These are phyloP conservation scores for Pythium volutum DNA, from an alignment of 352 stramenopile genomes.

Conservation along the genomic window DNA sequence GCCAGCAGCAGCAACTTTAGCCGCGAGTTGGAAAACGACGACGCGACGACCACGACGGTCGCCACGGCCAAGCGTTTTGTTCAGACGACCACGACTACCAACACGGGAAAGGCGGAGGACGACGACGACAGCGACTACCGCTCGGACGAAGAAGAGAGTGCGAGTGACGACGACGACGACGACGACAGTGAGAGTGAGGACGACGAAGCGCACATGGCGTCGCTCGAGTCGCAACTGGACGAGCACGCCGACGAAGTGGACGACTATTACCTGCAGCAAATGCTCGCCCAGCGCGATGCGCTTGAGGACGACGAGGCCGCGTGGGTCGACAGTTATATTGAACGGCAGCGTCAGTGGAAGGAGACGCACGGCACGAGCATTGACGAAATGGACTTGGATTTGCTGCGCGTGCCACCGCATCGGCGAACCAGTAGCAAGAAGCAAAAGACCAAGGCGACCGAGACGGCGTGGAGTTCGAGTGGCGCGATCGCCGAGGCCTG, in stretches of 20 bases:
- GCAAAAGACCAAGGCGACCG: neutral
- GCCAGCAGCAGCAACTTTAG: neutral
- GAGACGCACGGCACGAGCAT: conserved; percentile 32
- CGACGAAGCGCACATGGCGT: conserved; percentile 13
- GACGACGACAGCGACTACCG: conserved; percentile 25
- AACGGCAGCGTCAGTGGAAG: conserved; percentile 32
- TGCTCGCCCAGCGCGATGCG: conserved; percentile 24
- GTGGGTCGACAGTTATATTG: conserved; percentile 32
- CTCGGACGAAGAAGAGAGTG: conserved; percentile 13
- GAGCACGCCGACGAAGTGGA: conserved; percentile 23
- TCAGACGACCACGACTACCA: no score
- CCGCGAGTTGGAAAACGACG: neutral
- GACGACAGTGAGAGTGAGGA: conserved; percentile 8
- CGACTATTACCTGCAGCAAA: conserved; percentile 30
- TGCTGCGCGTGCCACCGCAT: conserved; percentile 1
- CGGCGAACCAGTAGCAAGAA: neutral
- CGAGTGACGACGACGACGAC: conserved; percentile 3
- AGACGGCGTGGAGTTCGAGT: neutral
- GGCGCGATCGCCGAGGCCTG: neutral
- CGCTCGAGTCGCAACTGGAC: conserved; percentile 21
- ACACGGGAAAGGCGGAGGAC: conserved; percentile 8
- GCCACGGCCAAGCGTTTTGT: neutral
- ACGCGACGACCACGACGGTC: neutral
- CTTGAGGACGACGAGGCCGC: conserved; percentile 25
- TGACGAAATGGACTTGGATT: conserved; percentile 28